phyloP scores from a whole-genome alignment of 2,329 filamentous ascomycete species.

The Penicillium sp. region DNA sequence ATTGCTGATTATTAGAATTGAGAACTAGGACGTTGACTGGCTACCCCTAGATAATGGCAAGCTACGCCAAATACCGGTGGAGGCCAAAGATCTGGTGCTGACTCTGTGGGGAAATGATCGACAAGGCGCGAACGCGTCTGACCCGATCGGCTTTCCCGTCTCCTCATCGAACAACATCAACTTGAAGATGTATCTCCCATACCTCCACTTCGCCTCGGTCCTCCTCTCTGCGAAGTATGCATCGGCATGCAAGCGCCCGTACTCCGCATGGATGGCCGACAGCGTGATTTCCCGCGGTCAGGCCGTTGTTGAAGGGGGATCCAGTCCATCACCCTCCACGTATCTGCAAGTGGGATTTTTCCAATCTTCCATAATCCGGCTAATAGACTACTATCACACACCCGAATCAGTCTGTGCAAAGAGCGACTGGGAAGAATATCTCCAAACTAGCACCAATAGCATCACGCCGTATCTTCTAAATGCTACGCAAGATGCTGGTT shows the following conservation, averaged over 20 bases:
- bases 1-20: no score
- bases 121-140: neutral
- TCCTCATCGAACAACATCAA: neutral
- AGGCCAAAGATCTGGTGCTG: no score
- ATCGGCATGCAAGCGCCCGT: slow-evolving; percentile 16
- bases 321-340: slow-evolving; percentile 15
- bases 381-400: slow-evolving; percentile 16
- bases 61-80: no score
- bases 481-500: slow-evolving; percentile 21
- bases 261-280: slow-evolving; percentile 33
- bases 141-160: neutral
- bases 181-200: neutral
- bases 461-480: slow-evolving; percentile 22
- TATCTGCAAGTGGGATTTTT: slow-evolving; percentile 29
- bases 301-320: slow-evolving; percentile 16
- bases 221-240: neutral
- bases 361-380: slow-evolving; percentile 24
- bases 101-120: no score
- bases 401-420: slow-evolving; percentile 7
- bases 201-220: neutral
- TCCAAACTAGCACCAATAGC: slow-evolving; percentile 23
- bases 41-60: no score
- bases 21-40: no score
- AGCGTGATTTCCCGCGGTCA: slow-evolving; percentile 31
- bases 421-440: slow-evolving; percentile 25